phyloP scores from a whole-genome alignment of 441 rosid species.

The Omphalea diandra region DNA sequence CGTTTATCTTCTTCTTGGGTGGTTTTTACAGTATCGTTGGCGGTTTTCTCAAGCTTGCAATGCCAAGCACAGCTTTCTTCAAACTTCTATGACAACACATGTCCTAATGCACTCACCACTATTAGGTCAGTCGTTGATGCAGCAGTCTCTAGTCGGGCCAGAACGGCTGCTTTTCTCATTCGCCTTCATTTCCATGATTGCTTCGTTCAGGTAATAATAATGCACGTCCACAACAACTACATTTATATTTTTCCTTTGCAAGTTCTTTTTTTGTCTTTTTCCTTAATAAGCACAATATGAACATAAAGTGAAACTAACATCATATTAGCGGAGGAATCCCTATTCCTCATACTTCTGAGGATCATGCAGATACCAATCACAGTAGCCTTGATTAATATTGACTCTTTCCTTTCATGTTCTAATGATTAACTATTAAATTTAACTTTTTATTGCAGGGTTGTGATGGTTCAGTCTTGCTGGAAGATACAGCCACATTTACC shows the following conservation, averaged over 20 bases:
- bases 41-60: background rate
- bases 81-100: constrained; percentile 39
- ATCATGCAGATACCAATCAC: no score
- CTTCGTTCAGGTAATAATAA: constrained; percentile 51
- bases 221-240: background rate
- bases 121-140: constrained; percentile 40
- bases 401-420: no score
- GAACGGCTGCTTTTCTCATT: constrained; percentile 65
- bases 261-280: no score
- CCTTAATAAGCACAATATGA: no score
- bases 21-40: background rate
- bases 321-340: no score
- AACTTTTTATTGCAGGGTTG: constrained; percentile 48
- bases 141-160: constrained; percentile 25
- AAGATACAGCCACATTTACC: constrained; percentile 37
- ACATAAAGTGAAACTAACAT: no score
- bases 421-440: no score
- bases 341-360: no score
- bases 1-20: background rate
- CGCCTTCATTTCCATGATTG: constrained; percentile 67
- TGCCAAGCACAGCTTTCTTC: constrained; percentile 49
- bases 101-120: constrained; percentile 47
- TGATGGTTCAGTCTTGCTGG: constrained; percentile 56
- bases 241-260: no score
- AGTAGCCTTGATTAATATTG: no score